phyloP scores from a whole-genome alignment of 345 rosid genomes.

The Eucalyptus camaldulensis region DNA sequence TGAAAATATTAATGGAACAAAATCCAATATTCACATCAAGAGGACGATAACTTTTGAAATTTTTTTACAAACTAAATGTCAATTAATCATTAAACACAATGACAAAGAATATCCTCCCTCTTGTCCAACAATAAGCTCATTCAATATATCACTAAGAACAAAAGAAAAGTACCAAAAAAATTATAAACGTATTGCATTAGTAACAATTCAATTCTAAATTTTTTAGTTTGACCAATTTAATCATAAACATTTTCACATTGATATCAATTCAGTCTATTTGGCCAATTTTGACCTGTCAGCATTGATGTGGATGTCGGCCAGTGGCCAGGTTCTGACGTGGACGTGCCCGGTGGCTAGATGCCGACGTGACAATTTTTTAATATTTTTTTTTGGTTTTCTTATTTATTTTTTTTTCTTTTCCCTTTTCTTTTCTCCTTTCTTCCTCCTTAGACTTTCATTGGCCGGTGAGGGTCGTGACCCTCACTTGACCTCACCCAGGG shows the following conservation, averaged over 20 bases:
- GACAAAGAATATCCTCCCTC: neutral
- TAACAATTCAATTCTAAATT: too few relatives aligned
- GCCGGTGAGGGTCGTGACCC: fast-evolving
- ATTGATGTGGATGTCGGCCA: fast-evolving
- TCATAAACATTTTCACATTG: too few relatives aligned
- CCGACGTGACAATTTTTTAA: too few relatives aligned
- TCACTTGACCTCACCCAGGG: too few relatives aligned
- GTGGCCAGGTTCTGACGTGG: too few relatives aligned
- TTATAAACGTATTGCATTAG: too few relatives aligned
- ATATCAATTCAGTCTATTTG: too few relatives aligned
- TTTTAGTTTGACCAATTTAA: too few relatives aligned
- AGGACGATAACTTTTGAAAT: neutral
- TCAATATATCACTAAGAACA: neutral
- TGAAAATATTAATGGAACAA: neutral
- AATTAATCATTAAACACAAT: neutral
- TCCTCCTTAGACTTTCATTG: too few relatives aligned
- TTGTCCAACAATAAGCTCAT: neutral
- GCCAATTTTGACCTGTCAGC: fast-evolving
- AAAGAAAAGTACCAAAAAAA: too few relatives aligned
- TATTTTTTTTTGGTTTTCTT: fast-evolving
- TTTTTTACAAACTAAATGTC: neutral
- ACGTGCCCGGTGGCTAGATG: fast-evolving
- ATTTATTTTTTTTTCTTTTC: too few relatives aligned
- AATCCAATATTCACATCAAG: neutral
- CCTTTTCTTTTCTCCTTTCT: too few relatives aligned